These are phyloP conservation scores for Alectoria sarmentosa DNA, from an alignment of 495 filamentous ascomycete species.

Conservation along the genomic window DNA sequence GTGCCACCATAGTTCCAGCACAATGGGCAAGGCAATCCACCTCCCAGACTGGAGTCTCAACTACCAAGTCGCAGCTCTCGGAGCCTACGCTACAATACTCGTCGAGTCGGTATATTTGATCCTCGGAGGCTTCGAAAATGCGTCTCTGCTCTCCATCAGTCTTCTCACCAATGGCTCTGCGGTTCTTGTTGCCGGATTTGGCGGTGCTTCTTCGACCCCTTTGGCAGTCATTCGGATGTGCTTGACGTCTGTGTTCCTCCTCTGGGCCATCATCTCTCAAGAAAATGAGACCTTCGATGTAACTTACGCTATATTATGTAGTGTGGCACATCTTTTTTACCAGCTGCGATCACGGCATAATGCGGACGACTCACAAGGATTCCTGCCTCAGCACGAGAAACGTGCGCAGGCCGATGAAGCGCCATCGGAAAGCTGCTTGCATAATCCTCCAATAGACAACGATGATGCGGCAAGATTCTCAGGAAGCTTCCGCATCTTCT, in stretches of 20 bases:
- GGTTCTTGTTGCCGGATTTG: not conserved
- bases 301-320: not conserved
- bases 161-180: slow-evolving; percentile 6
- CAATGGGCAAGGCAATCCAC: not conserved
- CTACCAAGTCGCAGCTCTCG: slow-evolving; percentile 3
- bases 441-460: not conserved
- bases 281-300: not conserved
- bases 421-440: not conserved
- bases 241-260: not conserved
- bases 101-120: slow-evolving; percentile 2
- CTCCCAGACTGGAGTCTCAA: not conserved
- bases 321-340: not conserved
- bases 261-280: not conserved
- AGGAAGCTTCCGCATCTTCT: not conserved
- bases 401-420: not conserved
- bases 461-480: not conserved
- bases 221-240: not conserved
- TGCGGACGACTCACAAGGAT: not conserved
- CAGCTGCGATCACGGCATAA: not conserved
- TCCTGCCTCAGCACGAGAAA: slow-evolving; percentile 1
- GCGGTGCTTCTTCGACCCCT: not conserved
- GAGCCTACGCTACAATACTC: not conserved
- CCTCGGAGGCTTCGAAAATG: not conserved
- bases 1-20: not conserved
- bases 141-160: slow-evolving; percentile 3